These are phyloP conservation scores for Pinus taeda DNA, from an alignment of 75 land plant species.

Conservation along the genomic window DNA sequence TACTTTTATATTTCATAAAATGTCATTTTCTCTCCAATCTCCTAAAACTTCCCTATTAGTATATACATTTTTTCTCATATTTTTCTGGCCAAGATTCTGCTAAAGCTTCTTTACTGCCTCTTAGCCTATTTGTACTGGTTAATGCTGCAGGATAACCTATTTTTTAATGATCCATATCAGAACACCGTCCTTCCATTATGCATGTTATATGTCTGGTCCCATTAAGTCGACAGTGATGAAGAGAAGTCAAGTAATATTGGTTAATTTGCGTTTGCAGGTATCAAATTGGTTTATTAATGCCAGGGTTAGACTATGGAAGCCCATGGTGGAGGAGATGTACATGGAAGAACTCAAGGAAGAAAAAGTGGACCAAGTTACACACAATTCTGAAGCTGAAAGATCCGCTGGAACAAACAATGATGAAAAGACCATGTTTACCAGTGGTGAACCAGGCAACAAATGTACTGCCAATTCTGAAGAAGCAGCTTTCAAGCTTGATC, in stretches of 20 bases:
- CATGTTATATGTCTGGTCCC: not conserved
- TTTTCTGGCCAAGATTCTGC: no score
- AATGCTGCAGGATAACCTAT: not conserved
- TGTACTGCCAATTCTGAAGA: not conserved
- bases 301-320: constrained; percentile 30
- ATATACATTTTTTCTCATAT: no score
- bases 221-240: not conserved
- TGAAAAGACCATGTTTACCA: not conserved
- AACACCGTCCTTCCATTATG: not conserved
- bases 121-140: not conserved
- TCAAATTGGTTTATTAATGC: constrained; percentile 35
- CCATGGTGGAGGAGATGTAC: constrained; percentile 27
- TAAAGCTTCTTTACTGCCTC: no score
- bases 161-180: not conserved
- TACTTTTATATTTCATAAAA: no score
- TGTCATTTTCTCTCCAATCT: no score
- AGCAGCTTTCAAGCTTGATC: not conserved
- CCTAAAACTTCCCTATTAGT: no score
- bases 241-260: not conserved
- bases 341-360: not conserved
- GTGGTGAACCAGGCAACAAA: constrained; percentile 3
- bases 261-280: constrained; percentile 8
- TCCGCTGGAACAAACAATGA: not conserved
- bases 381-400: not conserved
- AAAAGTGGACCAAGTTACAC: not conserved